Evolutionary conservation across 768 basidiomycete species (phyloP).

Genomic region (Calocera cornea): DNA sequence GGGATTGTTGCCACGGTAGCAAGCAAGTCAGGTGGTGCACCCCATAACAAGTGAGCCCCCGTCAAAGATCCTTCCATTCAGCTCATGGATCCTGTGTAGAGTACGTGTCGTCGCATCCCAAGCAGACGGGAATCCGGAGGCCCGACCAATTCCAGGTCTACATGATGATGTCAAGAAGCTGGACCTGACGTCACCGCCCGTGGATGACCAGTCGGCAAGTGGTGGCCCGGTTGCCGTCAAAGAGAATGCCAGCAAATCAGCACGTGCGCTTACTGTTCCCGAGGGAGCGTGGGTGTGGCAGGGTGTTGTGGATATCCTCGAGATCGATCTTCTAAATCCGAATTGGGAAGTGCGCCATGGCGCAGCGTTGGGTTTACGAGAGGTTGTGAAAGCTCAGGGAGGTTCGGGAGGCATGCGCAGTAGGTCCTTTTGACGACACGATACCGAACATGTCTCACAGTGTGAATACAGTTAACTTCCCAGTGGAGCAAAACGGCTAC

Average conservation of each 20-base stretch:
- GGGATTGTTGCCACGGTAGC: slow-evolving; percentile 49
- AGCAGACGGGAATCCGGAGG: not conserved
- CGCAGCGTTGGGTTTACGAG: slow-evolving; percentile 78
- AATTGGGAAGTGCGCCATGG: slow-evolving; percentile 94
- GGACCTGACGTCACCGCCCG: not conserved
- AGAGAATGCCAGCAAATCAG: slow-evolving; percentile 14
- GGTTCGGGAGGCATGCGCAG: slow-evolving; percentile 71
- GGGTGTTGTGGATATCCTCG: slow-evolving; percentile 61
- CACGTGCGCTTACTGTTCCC: slow-evolving; percentile 57
- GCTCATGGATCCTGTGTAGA: slow-evolving; percentile 28
- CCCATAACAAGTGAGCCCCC: not conserved
- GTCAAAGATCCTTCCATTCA: not conserved
- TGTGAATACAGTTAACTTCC: slow-evolving; percentile 33
- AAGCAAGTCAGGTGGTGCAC: not conserved
- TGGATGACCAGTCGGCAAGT: slow-evolving; percentile 25
- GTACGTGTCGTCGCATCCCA: slow-evolving; percentile 52
- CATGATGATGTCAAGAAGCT: not conserved
- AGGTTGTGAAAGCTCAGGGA: slow-evolving; percentile 74
- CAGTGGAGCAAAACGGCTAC: slow-evolving; percentile 43
- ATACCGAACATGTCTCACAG: not conserved
- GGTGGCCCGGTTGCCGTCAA: slow-evolving; percentile 50
- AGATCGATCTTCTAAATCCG: slow-evolving; percentile 66
- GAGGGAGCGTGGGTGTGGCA: slow-evolving; percentile 78
- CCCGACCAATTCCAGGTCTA: not conserved
- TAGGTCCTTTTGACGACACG: slow-evolving; percentile 20